Percentiles rank a stretch among this genome's conserved stretches.
Conservation (phyloP, 768 basidiomycete species). For the Phallus indusiatus region DNA sequence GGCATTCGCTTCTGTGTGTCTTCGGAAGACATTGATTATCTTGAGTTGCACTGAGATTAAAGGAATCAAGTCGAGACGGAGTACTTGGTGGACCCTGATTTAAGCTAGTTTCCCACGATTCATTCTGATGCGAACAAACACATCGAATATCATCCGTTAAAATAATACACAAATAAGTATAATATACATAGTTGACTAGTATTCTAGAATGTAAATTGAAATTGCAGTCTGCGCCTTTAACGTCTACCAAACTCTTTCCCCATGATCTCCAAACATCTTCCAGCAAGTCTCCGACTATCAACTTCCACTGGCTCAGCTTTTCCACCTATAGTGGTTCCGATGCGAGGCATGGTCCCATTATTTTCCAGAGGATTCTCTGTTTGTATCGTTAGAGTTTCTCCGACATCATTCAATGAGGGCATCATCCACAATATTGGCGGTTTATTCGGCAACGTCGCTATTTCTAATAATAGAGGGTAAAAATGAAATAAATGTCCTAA, state of each 20-base stretch:
- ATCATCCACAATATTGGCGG: slow-evolving; percentile 60
- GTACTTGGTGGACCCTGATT: too few species aligned
- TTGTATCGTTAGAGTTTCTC: slow-evolving; percentile 1
- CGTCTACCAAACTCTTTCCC: slow-evolving; percentile 64
- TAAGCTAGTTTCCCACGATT: too few species aligned
- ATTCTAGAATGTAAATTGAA: too few species aligned
- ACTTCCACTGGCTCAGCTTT: slow-evolving; percentile 32
- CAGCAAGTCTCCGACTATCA: slow-evolving; percentile 58
- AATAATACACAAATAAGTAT: too few species aligned
- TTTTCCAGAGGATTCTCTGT: slow-evolving; percentile 11
- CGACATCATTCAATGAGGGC: slow-evolving; percentile 6
- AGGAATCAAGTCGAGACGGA: too few species aligned
- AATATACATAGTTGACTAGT: too few species aligned
- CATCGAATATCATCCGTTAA: too few species aligned
- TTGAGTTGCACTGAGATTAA: too few species aligned
- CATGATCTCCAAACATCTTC: slow-evolving; percentile 55
- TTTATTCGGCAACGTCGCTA: slow-evolving; percentile 61
- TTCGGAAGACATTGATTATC: too few species aligned
- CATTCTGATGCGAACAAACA: too few species aligned
- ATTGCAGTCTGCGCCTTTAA: too few species aligned
- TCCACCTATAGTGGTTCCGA: slow-evolving; percentile 16
- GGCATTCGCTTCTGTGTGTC: slow-evolving; percentile 29
- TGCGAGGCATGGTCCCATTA: slow-evolving; percentile 13
- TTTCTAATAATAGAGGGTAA: slow-evolving; percentile 69
- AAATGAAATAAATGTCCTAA: slow-evolving; percentile 86